Conservation (phyloP, 371 early-diverging fungal species). For the Rhizopus sp. region DNA sequence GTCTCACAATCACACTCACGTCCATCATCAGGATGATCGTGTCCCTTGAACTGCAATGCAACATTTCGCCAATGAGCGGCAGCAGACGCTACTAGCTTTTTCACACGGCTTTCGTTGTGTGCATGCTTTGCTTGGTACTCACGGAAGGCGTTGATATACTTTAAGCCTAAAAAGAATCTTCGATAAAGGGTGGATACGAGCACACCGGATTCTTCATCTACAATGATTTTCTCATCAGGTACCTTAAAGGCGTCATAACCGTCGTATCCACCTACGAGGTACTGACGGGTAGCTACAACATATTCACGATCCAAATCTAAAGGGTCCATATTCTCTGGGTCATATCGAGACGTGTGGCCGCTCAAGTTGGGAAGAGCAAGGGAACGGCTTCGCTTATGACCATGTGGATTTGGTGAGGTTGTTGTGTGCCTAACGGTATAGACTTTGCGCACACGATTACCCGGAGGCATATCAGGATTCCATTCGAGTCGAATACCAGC, state of each 20-base stretch:
- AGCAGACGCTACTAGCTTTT: conserved; percentile 19
- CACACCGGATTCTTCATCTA: conserved; percentile 65
- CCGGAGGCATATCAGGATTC: conserved; percentile 48
- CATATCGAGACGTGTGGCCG: conserved; percentile 16
- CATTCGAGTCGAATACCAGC: conserved; percentile 61
- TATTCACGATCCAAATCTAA: conserved; percentile 52
- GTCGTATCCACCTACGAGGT: conserved; percentile 63
- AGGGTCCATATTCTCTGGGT: conserved; percentile 35
- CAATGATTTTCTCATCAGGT: conserved; percentile 37
- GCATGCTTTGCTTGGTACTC: conserved; percentile 27
- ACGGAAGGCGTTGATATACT: conserved; percentile 52
- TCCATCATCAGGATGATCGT: conserved; percentile 20
- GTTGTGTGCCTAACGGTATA: conserved; percentile 12
- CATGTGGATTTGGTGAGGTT: background rate
- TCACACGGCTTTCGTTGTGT: conserved; percentile 14
- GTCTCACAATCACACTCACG: conserved; percentile 13
- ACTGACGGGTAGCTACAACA: conserved; percentile 55
- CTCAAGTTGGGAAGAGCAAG: conserved; percentile 16
- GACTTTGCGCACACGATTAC: conserved; percentile 45
- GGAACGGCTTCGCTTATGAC: conserved; percentile 11
- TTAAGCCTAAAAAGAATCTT: conserved; percentile 59
- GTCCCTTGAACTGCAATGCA: conserved; percentile 17
- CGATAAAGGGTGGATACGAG: conserved; percentile 52
- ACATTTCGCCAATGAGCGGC: conserved; percentile 28
- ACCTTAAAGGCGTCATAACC: conserved; percentile 52